These are phyloP conservation scores for Pyronema domesticum DNA, from an alignment of 495 filamentous ascomycete species.

Conservation along the genomic window DNA sequence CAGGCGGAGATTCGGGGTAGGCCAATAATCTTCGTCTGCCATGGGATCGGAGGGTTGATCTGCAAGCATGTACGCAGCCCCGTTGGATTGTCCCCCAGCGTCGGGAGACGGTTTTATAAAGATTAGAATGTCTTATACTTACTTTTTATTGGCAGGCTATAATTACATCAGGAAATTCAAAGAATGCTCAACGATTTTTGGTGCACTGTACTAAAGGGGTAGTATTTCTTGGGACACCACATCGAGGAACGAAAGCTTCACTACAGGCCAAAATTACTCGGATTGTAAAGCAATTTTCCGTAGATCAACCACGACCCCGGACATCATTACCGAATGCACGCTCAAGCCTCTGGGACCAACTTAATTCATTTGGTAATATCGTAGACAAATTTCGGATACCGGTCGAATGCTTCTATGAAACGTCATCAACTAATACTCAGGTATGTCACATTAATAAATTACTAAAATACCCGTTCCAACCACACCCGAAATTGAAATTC, in stretches of 20 bases:
- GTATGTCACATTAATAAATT: neutral
- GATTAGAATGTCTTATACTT: neutral
- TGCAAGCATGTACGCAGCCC: conserved; percentile 1
- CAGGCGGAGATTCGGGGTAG: neutral
- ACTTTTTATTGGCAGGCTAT: neutral
- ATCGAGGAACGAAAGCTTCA: conserved; percentile 1
- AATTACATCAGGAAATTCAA: neutral
- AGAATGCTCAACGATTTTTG: neutral
- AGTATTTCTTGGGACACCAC: conserved; percentile 6
- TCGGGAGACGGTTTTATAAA: neutral
- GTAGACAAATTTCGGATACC: conserved; percentile 2
- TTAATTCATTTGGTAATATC: conserved; percentile 1
- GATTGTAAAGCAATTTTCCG: neutral
- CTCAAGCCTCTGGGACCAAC: conserved; percentile 1
- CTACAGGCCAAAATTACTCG: conserved; percentile 1
- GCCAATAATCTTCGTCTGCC: neutral
- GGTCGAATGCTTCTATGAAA: conserved; percentile 9
- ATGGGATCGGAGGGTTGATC: neutral
- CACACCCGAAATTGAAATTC: neutral
- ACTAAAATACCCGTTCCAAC: neutral
- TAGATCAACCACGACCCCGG: neutral
- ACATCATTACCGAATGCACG: neutral
- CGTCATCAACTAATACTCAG: neutral
- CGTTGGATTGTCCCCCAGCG: neutral
- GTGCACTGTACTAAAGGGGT: neutral